Conservation (phyloP, 2,329 filamentous ascomycete genomes). For the Pseudocercospora eumusae region DNA sequence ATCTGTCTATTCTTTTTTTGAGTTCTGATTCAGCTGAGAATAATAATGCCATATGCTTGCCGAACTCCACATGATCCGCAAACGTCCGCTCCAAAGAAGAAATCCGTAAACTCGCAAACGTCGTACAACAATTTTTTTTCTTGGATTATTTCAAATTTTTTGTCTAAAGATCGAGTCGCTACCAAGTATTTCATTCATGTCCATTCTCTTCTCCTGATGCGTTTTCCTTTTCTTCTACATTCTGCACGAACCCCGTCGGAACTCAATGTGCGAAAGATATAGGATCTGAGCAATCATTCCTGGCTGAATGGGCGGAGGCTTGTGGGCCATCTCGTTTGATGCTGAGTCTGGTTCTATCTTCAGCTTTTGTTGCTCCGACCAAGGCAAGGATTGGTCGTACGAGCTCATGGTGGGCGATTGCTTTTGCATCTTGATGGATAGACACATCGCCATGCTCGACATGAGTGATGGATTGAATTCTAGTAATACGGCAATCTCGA, state of each 20-base stretch:
- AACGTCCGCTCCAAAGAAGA: constrained; percentile 32
- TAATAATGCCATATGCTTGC: constrained; percentile 38
- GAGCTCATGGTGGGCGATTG: not conserved
- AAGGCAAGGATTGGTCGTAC: too few species aligned
- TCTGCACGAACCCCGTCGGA: too few species aligned
- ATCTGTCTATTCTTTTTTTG: too few species aligned
- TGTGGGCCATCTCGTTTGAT: not conserved
- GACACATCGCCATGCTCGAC: not conserved
- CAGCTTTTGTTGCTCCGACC: not conserved
- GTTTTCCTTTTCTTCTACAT: too few species aligned
- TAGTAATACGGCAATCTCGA: constrained; percentile 27
- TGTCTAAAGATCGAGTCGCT: constrained; percentile 38
- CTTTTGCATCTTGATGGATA: not conserved
- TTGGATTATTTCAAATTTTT: constrained; percentile 37
- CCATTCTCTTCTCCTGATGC: too few species aligned
- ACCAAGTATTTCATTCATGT: constrained; percentile 32
- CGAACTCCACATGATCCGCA: constrained; percentile 37
- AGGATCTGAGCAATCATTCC: not conserved
- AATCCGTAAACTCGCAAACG: constrained; percentile 36
- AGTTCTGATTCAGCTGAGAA: too few species aligned
- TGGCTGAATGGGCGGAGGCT: not conserved
- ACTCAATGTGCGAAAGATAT: too few species aligned
- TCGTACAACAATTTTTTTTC: constrained; percentile 36
- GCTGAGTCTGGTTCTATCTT: not conserved
- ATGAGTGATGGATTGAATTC: not conserved